These are phyloP conservation scores for Candida freyschussii DNA, from an alignment of 1,139 yeast genomes.

Conservation along the genomic window DNA sequence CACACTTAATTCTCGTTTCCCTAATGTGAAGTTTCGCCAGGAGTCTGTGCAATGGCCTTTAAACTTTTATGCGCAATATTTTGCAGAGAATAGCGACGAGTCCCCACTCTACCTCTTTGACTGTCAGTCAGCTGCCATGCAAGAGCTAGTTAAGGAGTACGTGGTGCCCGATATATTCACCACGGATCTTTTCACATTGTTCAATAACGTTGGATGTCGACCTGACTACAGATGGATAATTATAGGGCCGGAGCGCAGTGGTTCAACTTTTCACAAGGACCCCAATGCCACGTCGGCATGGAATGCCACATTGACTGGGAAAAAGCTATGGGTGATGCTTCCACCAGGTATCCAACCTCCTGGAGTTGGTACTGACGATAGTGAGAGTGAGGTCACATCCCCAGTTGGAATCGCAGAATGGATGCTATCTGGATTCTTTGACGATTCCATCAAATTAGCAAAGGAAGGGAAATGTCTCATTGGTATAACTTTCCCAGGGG, in stretches of 20 bases:
- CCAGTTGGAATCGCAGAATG: slow-evolving; percentile 91
- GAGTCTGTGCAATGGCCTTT: slow-evolving; percentile 84
- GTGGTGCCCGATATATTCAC: slow-evolving; percentile 47
- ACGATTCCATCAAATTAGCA: slow-evolving; percentile 42
- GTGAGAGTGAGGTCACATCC: slow-evolving; percentile 85
- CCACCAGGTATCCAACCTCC: slow-evolving; percentile 79
- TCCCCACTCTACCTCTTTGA: slow-evolving; percentile 83
- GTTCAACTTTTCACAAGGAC: slow-evolving; percentile 89
- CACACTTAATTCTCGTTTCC: slow-evolving; percentile 46
- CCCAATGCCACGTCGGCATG: slow-evolving; percentile 90
- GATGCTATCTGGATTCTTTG: slow-evolving; percentile 77
- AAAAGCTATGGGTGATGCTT: slow-evolving; percentile 83
- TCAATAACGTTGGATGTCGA: slow-evolving; percentile 38
- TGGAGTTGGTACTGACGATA: slow-evolving; percentile 72
- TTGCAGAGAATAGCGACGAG: slow-evolving; percentile 63
- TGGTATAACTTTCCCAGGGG: slow-evolving; percentile 77
- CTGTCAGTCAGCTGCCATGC: slow-evolving; percentile 65
- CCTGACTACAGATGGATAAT: slow-evolving; percentile 93
- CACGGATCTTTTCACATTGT: slow-evolving; percentile 33
- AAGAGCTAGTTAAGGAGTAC: slow-evolving; percentile 50
- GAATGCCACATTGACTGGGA: slow-evolving; percentile 74
- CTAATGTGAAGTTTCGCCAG: slow-evolving; percentile 65
- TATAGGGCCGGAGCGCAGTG: slow-evolving; percentile 74
- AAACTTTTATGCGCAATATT: slow-evolving; percentile 55
- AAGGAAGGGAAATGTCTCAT: slow-evolving; percentile 43